phyloP scores from a whole-genome alignment of 2,329 filamentous ascomycete species.

The Rutstroemia sp. region DNA sequence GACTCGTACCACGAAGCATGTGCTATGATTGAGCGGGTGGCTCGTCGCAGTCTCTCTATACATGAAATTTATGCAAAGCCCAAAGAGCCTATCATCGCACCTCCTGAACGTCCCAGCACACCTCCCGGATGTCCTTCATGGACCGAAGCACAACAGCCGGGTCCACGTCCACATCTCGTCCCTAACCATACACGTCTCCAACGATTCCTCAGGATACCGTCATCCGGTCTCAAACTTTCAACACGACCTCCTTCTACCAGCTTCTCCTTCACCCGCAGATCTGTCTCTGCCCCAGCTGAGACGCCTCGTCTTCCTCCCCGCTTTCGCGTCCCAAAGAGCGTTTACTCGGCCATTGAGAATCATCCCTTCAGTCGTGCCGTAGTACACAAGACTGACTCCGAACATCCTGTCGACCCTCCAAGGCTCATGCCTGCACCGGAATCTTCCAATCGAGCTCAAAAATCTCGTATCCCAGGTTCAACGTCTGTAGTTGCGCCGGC shows the following conservation, averaged over 20 bases:
- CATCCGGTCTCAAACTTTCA: slow-evolving; percentile 8
- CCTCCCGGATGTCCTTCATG: slow-evolving; percentile 30
- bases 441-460: not conserved
- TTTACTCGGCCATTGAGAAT: slow-evolving; percentile 23
- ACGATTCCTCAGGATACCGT: slow-evolving; percentile 18
- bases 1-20: slow-evolving; percentile 25
- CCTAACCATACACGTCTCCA: slow-evolving; percentile 15
- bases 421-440: not conserved
- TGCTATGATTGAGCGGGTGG: slow-evolving; percentile 18
- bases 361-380: slow-evolving; percentile 26
- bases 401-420: not conserved
- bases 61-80: slow-evolving; percentile 28
- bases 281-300: slow-evolving; percentile 1
- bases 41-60: slow-evolving; percentile 13
- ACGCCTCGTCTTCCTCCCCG: slow-evolving; percentile 8
- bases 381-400: slow-evolving; percentile 11
- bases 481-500: not conserved
- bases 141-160: slow-evolving; percentile 24
- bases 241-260: slow-evolving; percentile 5
- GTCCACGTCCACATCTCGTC: not conserved
- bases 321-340: slow-evolving; percentile 27
- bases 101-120: slow-evolving; percentile 24
- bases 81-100: slow-evolving; percentile 23
- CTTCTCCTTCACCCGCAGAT: slow-evolving; percentile 1
- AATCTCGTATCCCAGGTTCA: not conserved